These are phyloP conservation scores for Kodamaea fukazawae DNA, from an alignment of 805 yeast species.

Conservation along the genomic window DNA sequence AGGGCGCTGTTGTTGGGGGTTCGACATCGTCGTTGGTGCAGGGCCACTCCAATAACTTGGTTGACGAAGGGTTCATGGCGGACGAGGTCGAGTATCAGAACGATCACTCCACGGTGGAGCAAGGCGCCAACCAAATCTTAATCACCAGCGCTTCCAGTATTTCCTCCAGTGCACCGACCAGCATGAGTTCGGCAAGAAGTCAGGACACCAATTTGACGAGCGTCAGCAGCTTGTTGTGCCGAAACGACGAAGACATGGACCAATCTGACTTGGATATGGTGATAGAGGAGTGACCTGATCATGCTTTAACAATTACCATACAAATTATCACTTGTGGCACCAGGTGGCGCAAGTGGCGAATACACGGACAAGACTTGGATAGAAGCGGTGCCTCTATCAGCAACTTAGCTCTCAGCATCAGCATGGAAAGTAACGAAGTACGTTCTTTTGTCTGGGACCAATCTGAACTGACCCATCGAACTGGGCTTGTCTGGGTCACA, in stretches of 20 bases:
- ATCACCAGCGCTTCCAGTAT: constrained; percentile 8
- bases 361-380: no score
- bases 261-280: constrained; percentile 45
- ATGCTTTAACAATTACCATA: no score
- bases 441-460: no score
- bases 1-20: no score
- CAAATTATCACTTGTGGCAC: no score
- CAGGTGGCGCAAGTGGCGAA: no score
- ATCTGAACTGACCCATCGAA: no score
- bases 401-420: no score
- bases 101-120: constrained; percentile 31
- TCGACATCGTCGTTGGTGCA: constrained; percentile 6
- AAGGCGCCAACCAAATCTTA: constrained; percentile 18
- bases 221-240: not conserved
- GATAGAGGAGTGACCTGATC: constrained; percentile 29
- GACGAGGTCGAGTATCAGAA: constrained; percentile 46
- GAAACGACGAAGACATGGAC: constrained; percentile 25
- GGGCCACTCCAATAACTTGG: constrained; percentile 10
- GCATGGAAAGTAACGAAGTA: no score
- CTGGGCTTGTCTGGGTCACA: no score
- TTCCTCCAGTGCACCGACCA: constrained; percentile 8
- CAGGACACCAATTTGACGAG: constrained; percentile 16
- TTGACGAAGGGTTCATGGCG: constrained; percentile 46
- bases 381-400: no score
- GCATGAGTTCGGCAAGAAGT: constrained; percentile 17